Evolutionary conservation across 2,329 filamentous ascomycete species (phyloP), one percentile per base, ranked within the genome.

Genomic region (Erysiphe neolycopersici): DNA sequence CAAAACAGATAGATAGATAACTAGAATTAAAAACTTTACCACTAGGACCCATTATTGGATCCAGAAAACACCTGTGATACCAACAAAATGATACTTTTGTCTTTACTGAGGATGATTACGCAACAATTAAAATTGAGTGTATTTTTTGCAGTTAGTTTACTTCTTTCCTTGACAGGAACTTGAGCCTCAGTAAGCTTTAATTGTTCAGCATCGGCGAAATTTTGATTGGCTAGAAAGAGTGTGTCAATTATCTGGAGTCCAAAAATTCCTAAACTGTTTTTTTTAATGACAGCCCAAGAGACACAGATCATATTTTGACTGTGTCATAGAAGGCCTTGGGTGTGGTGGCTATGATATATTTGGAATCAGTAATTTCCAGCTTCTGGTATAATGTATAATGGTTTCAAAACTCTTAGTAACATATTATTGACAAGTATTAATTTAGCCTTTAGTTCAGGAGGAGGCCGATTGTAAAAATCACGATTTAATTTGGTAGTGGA

Each of bases 371-470:
- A 31, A 22, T 45, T 49, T 22, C 44, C 38, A 33, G 30, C 44
- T 44, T 47, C 31, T 13, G 38, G 42, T 10, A 49, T 37, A 16
- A 44, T 17, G 22, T 49, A 49, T 40, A 49, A 35, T 38, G 44
- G 46, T 18, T 41, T 40, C 10, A 45, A 19, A 29, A 49, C 44
- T 17, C 43, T 32, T 9, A 44, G 12, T 12, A 44, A 5, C 2
- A 17, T 29, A 16, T 18, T 17, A 11, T 6, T n/a, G 8, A 11
- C 8, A 9, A 43, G 8, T 10, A 5, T 19, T 40, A 40, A 19
- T 16, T 35, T 17, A 12, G 12, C 33, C 12, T 3, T 11, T 11
- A 44, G 19, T 35, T 45, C 36, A 19, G 3, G 8, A n/a, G 38
- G 46, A 18, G 22, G 30, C 13, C 29, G 4, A 14, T 46, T 44